Conservation (phyloP, 495 filamentous ascomycete species). For the Penicillium fimorum region DNA sequence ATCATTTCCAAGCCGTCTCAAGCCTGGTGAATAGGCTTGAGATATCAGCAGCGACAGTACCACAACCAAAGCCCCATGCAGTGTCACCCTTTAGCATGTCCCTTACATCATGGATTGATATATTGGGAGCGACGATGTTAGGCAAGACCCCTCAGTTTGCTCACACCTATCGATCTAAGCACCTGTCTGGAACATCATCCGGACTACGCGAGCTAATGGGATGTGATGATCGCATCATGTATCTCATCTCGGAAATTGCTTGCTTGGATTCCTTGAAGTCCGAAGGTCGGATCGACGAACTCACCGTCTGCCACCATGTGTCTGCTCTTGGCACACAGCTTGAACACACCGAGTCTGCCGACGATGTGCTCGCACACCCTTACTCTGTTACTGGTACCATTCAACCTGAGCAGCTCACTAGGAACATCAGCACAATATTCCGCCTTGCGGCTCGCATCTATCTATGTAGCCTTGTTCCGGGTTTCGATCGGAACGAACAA, state of each 20-base stretch:
- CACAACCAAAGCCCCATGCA: too few species aligned
- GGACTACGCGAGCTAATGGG: constrained; percentile 94
- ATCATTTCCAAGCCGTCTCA: constrained; percentile 90
- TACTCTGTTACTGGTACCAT: too few species aligned
- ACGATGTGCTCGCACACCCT: constrained; percentile 3
- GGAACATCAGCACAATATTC: constrained; percentile 57
- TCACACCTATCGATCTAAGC: constrained; percentile 88
- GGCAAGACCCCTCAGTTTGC: constrained; percentile 83
- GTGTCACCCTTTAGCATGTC: constrained; percentile 77
- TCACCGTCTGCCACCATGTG: constrained; percentile 82
- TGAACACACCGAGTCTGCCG: constrained; percentile 66
- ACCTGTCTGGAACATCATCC: constrained; percentile 66
- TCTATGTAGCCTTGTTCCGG: constrained; percentile 88
- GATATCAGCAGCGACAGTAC: too few species aligned
- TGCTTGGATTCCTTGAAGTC: constrained; percentile 87
- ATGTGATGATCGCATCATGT: constrained; percentile 97
- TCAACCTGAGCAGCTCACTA: too few species aligned
- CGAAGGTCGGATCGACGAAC: constrained; percentile 72
- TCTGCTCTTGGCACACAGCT: constrained; percentile 78
- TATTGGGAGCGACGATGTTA: constrained; percentile 90
- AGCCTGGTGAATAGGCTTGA: constrained; percentile 81
- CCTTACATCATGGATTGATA: constrained; percentile 93
- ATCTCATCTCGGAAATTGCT: constrained; percentile 94
- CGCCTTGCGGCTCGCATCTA: constrained; percentile 91
- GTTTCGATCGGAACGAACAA: constrained; percentile 67